Conservation (phyloP, 768 basidiomycete genomes). For the Filobasidium wieringae region DNA sequence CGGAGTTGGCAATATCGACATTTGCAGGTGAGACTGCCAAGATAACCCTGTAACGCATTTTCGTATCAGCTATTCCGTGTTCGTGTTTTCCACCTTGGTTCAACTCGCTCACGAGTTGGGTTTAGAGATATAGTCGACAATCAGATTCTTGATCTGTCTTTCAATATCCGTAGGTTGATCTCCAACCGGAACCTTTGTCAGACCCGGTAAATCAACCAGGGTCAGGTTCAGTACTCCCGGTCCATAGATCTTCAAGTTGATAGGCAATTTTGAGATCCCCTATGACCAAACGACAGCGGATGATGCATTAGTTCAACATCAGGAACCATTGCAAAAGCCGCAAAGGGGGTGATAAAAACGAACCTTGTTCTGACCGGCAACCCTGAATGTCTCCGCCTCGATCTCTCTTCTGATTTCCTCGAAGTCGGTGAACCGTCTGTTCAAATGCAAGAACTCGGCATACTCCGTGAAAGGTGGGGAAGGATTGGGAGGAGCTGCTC, state of each 20-base stretch:
- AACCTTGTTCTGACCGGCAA: conserved; percentile 91
- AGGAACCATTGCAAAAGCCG: not conserved
- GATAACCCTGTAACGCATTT: conserved; percentile 55
- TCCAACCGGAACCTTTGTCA: conserved; percentile 63
- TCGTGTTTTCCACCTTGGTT: no score
- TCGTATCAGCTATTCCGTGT: not conserved
- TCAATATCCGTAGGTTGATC: conserved; percentile 98
- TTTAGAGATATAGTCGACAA: conserved; percentile 92
- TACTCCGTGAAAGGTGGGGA: conserved; percentile 55
- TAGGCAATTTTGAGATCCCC: conserved; percentile 89
- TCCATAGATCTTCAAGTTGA: conserved; percentile 88
- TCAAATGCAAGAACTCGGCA: conserved; percentile 93
- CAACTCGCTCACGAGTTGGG: conserved; percentile 69
- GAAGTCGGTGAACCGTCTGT: conserved; percentile 95
- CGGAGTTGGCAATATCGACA: conserved; percentile 96
- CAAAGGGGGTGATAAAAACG: conserved; percentile 5
- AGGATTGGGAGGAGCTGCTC: conserved; percentile 1
- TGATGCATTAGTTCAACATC: not conserved
- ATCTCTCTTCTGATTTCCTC: conserved; percentile 89
- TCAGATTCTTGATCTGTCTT: conserved; percentile 82
- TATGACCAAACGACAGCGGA: not conserved
- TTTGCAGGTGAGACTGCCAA: conserved; percentile 95
- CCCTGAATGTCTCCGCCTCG: conserved; percentile 91
- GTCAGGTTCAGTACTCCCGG: conserved; percentile 92
- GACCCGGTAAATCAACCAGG: conserved; percentile 85